Conservation (phyloP, 139 green algal genomes). For the Volvox africanus region DNA sequence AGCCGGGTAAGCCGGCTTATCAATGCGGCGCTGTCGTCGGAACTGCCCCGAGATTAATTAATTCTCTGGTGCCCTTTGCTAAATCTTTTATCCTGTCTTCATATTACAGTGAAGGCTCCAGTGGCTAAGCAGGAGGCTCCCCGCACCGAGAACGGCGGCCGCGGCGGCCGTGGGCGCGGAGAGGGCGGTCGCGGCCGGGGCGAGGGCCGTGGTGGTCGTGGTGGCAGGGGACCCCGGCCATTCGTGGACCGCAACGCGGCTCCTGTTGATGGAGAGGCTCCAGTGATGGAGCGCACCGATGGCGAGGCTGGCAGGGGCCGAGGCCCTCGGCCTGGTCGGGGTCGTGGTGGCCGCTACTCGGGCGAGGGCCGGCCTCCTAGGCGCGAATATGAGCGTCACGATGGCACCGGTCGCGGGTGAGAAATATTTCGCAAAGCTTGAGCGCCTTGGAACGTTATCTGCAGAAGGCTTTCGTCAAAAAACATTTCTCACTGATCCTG, state of each 20-base stretch:
- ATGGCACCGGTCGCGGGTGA: slow-evolving; percentile 86
- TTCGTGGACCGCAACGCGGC: slow-evolving; percentile 24
- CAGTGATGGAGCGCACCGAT: slow-evolving; percentile 39
- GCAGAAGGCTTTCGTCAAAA: no score
- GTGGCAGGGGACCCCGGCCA: not conserved
- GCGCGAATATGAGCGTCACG: slow-evolving; percentile 87
- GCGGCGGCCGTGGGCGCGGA: slow-evolving; percentile 51
- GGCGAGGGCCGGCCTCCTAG: slow-evolving; percentile 53
- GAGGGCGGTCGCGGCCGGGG: slow-evolving; percentile 48
- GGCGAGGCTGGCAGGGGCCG: slow-evolving; percentile 55
- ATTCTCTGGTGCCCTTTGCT: not conserved
- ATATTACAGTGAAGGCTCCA: slow-evolving; percentile 40
- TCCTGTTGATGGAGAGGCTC: slow-evolving; percentile 22
- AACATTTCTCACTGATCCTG: not conserved
- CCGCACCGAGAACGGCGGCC: slow-evolving; percentile 33
- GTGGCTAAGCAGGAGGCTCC: slow-evolving; percentile 30
- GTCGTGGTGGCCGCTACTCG: slow-evolving; percentile 49
- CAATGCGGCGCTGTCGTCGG: slow-evolving; percentile 27
- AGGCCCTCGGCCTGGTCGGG: slow-evolving; percentile 50
- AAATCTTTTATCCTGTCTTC: not conserved
- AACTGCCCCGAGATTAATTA: not conserved
- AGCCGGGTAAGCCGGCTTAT: slow-evolving; percentile 18
- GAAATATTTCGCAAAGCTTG: not conserved
- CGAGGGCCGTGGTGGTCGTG: slow-evolving; percentile 42
- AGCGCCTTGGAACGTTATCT: no score